Base-by-base conservation (phyloP, 2,329 filamentous ascomycete genomes). In the Colletotrichum sp. region DNA sequence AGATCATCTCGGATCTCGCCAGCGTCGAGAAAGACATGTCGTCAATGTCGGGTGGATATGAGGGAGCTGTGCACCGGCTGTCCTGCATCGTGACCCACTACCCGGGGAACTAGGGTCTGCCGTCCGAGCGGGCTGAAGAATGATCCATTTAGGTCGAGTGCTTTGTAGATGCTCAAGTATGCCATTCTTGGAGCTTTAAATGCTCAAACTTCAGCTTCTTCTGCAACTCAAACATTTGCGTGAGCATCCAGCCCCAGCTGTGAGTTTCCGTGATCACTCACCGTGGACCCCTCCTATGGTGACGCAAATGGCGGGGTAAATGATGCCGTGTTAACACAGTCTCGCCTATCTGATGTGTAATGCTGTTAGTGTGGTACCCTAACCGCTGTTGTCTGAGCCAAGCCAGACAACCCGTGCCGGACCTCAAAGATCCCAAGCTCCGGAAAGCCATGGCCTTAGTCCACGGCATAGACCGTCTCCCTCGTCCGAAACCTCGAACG, bases 71-170 rank as follows among this genome's bases (percentile, higher is more conserved):
- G n/a, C 13, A 16, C 12, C 66, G 39, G 44, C 25, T 57, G 29
- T 61, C 29, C 39, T 74, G 71, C 71, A 74, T 74, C 66, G 71
- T 65, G 67, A 74, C 71, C 71, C 71, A 71, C 71, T 30, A 32
- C 25, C 71, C 25, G 66, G 36, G 39, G 25, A n/a, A 39, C 70
- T 61, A 49, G 70, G 70, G 63, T 69, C 52, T 25, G 27, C 16
- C 27, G 36, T 29, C 57, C 27, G 27, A 71, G 57, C 57, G 68
- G 34, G 55, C 52, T 59, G 13, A 22, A 12, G 44, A 52, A 13
- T 52, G 44, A 52, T 52, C n/a, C 22, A 22, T 49, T 2, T 39
- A 65, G 25, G 32, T n/a, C 8, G 22, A 29, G n/a, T 2, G 9
- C 8, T 19, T 11, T n/a, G 13, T 12, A 19, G 57, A 61, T 5